Conservation (phyloP, 2,329 filamentous ascomycete species). For the Rutstroemia sydowiana region DNA sequence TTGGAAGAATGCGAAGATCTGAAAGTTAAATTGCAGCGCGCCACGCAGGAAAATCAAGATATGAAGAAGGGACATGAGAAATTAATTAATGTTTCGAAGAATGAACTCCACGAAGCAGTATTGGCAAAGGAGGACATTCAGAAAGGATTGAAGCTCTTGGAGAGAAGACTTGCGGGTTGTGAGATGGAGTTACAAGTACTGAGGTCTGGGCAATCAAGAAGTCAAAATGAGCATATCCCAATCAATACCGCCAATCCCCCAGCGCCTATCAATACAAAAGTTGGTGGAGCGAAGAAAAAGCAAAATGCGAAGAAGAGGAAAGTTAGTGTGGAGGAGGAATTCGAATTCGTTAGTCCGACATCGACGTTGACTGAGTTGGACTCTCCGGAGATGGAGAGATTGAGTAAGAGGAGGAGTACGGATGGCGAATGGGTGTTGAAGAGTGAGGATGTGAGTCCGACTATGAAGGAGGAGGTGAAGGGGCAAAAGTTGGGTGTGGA, state of each 20-base stretch:
- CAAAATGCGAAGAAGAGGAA: no score
- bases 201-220: no score
- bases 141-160: not conserved
- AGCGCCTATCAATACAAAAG: no score
- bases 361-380: no score
- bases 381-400: not conserved
- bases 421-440: not conserved
- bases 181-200: not conserved
- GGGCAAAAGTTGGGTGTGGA: not conserved
- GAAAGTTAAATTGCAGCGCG: not conserved
- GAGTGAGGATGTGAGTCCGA: no score
- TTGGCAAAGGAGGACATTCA: not conserved
- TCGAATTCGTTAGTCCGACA: no score
- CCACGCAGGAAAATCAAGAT: not conserved
- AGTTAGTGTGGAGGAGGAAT: no score
- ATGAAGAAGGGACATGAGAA: not conserved
- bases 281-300: no score
- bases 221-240: no score
- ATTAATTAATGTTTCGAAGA: not conserved
- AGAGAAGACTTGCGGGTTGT: not conserved
- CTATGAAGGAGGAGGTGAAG: no score
- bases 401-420: not conserved
- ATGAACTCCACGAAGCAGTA: not conserved
- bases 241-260: no score
- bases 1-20: slow-evolving; percentile 7